Evolutionary conservation across 2,329 filamentous ascomycete genomes (phyloP).

Genomic region (Calonectria honghensis): DNA sequence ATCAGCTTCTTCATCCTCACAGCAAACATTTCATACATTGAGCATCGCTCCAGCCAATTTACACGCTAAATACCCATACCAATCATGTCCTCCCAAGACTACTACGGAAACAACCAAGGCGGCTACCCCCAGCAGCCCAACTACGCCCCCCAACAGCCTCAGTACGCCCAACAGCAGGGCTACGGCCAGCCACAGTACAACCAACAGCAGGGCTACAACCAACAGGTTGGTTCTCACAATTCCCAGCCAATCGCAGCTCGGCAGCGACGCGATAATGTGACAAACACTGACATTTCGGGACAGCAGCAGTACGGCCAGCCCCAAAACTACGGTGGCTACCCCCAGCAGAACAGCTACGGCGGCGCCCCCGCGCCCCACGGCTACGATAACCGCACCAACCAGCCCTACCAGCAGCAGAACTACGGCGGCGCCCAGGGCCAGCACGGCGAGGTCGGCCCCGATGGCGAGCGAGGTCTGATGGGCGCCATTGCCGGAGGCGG

Average conservation of each 20-base stretch:
- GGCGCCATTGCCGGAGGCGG: constrained; percentile 72
- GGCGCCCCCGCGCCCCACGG: constrained; percentile 47
- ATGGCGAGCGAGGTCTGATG: constrained; percentile 71
- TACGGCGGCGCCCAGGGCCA: constrained; percentile 52
- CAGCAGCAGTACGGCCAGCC: constrained; percentile 50
- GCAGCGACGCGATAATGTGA: too few relatives aligned
- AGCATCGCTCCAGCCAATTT: not conserved
- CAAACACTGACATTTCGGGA: not conserved
- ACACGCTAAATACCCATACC: not conserved
- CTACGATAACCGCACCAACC: constrained; percentile 48
- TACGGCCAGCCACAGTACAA: constrained; percentile 47
- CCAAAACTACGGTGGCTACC: constrained; percentile 41
- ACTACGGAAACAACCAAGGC: constrained; percentile 57
- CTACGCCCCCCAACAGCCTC: constrained; percentile 47
- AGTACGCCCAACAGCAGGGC: constrained; percentile 40
- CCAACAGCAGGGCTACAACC: constrained; percentile 50
- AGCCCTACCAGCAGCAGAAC: constrained; percentile 50
- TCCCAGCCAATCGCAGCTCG: not conserved
- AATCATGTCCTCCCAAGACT: constrained; percentile 62
- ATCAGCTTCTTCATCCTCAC: constrained; percentile 5
- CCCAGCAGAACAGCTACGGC: constrained; percentile 53
- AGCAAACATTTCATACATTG: constrained; percentile 6
- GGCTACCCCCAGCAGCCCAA: constrained; percentile 50
- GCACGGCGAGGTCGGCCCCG: constrained; percentile 57
- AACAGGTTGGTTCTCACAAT: constrained; percentile 34